Evolutionary conservation across 495 filamentous ascomycete species (phyloP).

Genomic region (Daldinia loculata): DNA sequence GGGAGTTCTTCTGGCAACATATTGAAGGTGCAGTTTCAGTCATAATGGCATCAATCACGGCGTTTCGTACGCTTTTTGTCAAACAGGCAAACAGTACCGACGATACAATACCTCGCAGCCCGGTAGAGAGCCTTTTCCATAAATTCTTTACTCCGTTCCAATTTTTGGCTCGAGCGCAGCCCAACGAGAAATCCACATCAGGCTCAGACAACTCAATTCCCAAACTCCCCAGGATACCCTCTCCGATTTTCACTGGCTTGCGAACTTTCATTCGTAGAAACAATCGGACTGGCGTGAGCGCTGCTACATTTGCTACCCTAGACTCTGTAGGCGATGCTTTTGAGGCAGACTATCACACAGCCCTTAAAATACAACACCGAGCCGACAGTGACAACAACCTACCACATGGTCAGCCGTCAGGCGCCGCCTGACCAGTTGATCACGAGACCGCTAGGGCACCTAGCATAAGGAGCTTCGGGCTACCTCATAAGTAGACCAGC

Average conservation of each 20-base stretch:
- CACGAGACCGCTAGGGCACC: too few relatives aligned
- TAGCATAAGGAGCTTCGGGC: too few relatives aligned
- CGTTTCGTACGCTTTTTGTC: slow-evolving; percentile 30
- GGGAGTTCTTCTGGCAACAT: slow-evolving; percentile 40
- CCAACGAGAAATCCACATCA: not conserved
- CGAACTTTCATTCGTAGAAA: slow-evolving; percentile 15
- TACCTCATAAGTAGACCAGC: too few relatives aligned
- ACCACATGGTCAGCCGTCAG: too few relatives aligned
- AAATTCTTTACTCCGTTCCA: too few relatives aligned
- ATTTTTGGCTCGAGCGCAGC: not conserved
- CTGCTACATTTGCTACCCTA: slow-evolving; percentile 9
- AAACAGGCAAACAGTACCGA: too few relatives aligned
- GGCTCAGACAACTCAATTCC: not conserved
- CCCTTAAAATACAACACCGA: slow-evolving; percentile 1
- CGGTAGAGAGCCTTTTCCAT: not conserved
- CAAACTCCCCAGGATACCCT: slow-evolving; percentile 1
- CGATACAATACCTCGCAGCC: too few relatives aligned
- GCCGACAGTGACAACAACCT: not conserved
- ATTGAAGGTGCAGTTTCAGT: slow-evolving; percentile 24
- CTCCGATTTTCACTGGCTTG: slow-evolving; percentile 6
- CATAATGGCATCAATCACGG: slow-evolving; percentile 34
- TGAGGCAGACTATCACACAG: slow-evolving; percentile 6
- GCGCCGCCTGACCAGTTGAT: too few relatives aligned
- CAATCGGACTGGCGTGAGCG: not conserved
- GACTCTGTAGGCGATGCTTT: slow-evolving; percentile 6